phyloP scores from a whole-genome alignment of 106 monocot genomes.

The Narthecium ossifragum region DNA sequence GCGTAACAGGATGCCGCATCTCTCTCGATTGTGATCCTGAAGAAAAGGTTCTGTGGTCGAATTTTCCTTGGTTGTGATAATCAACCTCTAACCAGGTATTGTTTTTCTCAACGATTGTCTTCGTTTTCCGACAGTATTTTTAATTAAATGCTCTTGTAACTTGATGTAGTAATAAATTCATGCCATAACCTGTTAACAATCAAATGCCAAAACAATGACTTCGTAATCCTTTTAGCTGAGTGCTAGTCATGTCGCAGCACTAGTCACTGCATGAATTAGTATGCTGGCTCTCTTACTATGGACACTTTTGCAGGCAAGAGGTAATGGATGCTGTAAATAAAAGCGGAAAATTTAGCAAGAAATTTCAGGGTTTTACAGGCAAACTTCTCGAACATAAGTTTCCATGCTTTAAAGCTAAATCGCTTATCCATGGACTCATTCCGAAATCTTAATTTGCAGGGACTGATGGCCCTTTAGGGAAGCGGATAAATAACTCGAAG shows the following conservation, averaged over 20 bases:
- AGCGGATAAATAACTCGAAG: constrained; percentile 62
- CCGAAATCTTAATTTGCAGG: constrained; percentile 29
- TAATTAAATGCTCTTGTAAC: too few relatives aligned
- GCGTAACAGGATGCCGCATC: constrained; percentile 78
- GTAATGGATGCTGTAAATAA: constrained; percentile 67
- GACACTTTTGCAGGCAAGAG: constrained; percentile 54
- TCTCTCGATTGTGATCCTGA: constrained; percentile 72
- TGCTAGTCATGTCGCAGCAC: too few relatives aligned
- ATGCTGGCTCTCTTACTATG: too few relatives aligned
- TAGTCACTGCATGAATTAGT: too few relatives aligned
- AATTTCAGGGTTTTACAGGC: constrained; percentile 76
- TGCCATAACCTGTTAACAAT: too few relatives aligned
- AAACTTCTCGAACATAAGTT: neutral
- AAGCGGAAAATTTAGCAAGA: constrained; percentile 65
- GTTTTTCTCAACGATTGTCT: neutral
- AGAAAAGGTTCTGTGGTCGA: constrained; percentile 42
- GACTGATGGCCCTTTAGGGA: constrained; percentile 53
- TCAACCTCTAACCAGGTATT: constrained; percentile 75
- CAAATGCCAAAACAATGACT: too few relatives aligned
- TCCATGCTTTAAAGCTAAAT: too few relatives aligned
- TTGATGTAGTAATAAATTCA: too few relatives aligned
- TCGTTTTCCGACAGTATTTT: too few relatives aligned
- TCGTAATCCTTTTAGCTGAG: too few relatives aligned
- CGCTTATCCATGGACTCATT: too few relatives aligned
- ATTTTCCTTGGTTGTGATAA: constrained; percentile 84